phyloP scores from a whole-genome alignment of 2,329 filamentous ascomycete genomes.

The Microthyrium microscopicum region DNA sequence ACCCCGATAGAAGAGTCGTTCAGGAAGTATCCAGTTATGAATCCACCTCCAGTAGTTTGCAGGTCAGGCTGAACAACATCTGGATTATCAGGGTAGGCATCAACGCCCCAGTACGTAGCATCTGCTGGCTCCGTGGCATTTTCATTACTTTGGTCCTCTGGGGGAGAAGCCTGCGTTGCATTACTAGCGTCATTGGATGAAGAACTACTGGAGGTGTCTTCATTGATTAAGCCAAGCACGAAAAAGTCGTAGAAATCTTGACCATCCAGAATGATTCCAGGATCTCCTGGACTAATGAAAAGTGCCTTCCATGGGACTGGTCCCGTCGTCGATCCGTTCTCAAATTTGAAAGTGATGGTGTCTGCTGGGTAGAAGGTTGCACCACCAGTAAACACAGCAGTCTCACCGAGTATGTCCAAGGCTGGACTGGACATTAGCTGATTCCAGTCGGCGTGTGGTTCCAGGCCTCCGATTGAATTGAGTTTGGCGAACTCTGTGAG shows the following conservation, averaged over 20 bases:
- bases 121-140: conserved; percentile 1
- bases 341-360: conserved; percentile 15
- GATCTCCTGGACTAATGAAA: conserved; percentile 11
- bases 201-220: not conserved
- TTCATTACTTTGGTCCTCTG: too few relatives aligned
- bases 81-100: conserved; percentile 14
- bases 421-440: conserved; percentile 17
- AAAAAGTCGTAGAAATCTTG: conserved; percentile 30
- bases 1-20: conserved; percentile 15
- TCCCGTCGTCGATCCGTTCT: conserved; percentile 13
- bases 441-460: conserved; percentile 28
- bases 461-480: conserved; percentile 26
- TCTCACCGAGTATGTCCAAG: conserved; percentile 11
- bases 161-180: not conserved
- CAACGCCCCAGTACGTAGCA: conserved; percentile 7
- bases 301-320: conserved; percentile 11
- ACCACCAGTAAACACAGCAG: conserved; percentile 15
- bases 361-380: conserved; percentile 22
- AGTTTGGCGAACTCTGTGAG: conserved; percentile 31
- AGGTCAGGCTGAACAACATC: conserved; percentile 12
- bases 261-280: conserved; percentile 20
- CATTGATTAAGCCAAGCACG: conserved; percentile 18
- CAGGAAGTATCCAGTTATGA: conserved; percentile 2
- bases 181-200: not conserved
- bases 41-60: conserved; percentile 5